Evolutionary conservation across 2,329 filamentous ascomycete genomes (phyloP).

Genomic region (Plectosphaerella plurivora): DNA sequence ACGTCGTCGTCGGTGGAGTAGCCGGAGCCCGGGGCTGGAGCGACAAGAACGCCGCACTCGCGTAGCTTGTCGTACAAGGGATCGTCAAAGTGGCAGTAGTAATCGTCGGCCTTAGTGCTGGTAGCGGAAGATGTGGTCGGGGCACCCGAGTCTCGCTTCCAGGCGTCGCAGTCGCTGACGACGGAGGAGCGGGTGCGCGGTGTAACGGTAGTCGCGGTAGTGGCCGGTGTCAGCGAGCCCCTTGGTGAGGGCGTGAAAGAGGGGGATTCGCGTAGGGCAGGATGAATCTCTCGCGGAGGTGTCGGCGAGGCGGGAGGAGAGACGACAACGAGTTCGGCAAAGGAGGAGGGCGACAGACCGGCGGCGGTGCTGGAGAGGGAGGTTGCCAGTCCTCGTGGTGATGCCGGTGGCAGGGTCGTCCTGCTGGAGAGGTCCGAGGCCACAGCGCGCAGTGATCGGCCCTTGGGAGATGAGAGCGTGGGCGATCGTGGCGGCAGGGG

Average conservation of each 20-base stretch:
- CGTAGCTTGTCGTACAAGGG: not conserved
- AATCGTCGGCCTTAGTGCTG: slow-evolving; percentile 35
- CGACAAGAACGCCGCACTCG: not conserved
- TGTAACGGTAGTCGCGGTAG: not conserved
- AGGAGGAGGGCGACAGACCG: slow-evolving; percentile 18
- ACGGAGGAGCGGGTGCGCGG: not conserved
- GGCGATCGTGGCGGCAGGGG: slow-evolving; percentile 38
- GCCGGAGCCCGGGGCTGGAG: slow-evolving; percentile 18
- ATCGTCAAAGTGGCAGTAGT: slow-evolving; percentile 24
- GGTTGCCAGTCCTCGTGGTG: not conserved
- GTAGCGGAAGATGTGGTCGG: slow-evolving; percentile 34
- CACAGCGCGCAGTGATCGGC: slow-evolving; percentile 5
- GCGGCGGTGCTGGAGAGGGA: slow-evolving; percentile 18
- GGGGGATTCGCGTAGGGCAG: slow-evolving; percentile 36
- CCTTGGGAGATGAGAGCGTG: not conserved
- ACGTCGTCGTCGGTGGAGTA: slow-evolving; percentile 16
- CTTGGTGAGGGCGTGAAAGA: slow-evolving; percentile 12
- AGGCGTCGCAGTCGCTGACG: slow-evolving; percentile 28
- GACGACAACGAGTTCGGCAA: slow-evolving; percentile 21
- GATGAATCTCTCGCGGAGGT: slow-evolving; percentile 48
- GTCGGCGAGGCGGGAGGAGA: slow-evolving; percentile 27
- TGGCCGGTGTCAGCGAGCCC: slow-evolving; percentile 8
- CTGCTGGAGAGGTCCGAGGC: slow-evolving; percentile 5
- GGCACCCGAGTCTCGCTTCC: slow-evolving; percentile 53
- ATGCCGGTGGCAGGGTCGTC: not conserved